Conservation (phyloP, 2,329 filamentous ascomycete species). For the Trichoderma sp. region DNA sequence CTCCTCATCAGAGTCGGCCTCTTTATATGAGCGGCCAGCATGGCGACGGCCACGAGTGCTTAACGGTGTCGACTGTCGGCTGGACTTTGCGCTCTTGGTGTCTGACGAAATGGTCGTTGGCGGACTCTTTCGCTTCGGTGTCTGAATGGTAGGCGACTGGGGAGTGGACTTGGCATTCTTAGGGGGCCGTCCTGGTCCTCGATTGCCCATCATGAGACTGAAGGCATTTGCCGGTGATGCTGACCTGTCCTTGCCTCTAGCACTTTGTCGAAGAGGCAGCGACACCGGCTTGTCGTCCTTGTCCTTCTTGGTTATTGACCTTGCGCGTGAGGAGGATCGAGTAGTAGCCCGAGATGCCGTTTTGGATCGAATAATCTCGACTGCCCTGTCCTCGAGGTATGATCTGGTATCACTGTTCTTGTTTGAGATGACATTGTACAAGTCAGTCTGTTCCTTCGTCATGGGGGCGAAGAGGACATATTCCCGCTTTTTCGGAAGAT, state of each 20-base stretch:
- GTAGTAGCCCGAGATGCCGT: conserved; percentile 4
- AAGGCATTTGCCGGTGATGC: conserved; percentile 51
- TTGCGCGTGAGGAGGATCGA: conserved; percentile 42
- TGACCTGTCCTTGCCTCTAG: conserved; percentile 37
- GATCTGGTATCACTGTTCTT: conserved; percentile 64
- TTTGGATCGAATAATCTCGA: conserved; percentile 59
- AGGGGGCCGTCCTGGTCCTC: conserved; percentile 33
- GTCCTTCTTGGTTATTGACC: neutral
- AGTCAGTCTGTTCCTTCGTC: conserved; percentile 84
- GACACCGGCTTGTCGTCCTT: conserved; percentile 32
- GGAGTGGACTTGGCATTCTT: conserved; percentile 36
- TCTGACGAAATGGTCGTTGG: conserved; percentile 41
- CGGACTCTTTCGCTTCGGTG: conserved; percentile 41
- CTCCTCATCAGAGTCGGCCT: conserved; percentile 62
- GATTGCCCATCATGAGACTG: conserved; percentile 56
- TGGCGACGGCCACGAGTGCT: conserved; percentile 56
- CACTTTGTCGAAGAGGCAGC: conserved; percentile 44
- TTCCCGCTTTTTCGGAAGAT: conserved; percentile 93
- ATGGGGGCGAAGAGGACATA: conserved; percentile 94
- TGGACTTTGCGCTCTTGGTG: conserved; percentile 74
- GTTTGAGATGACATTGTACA: conserved; percentile 71
- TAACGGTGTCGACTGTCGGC: conserved; percentile 72
- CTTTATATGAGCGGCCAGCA: conserved; percentile 52
- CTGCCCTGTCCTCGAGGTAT: conserved; percentile 79
- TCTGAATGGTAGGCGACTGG: conserved; percentile 30